Evolutionary conservation across 768 basidiomycete species (phyloP), one percentile per base, ranked within the genome.

Genomic region (Leccinum broughii): DNA sequence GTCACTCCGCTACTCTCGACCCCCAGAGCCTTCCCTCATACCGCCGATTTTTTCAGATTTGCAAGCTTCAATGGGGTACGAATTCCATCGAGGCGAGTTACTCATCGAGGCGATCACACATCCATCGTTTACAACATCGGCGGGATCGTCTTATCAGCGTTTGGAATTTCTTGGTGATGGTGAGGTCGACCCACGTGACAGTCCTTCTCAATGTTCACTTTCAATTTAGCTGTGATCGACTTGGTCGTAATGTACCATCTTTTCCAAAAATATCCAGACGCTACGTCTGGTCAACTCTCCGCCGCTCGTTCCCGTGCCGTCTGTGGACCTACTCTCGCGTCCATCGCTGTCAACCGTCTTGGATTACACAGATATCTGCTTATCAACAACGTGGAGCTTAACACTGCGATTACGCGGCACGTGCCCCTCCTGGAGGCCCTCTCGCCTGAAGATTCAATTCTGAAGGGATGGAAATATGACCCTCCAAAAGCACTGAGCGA

Each of bases 151-250:
- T 3, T 95, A 95, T 72, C 89, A 96, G 62, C 83, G 94, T 14
- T 76, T 95, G 11, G 94, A 96, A 66, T 95, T 93, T 66, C 80
- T 96, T 3, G 94, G 94, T 34, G 94, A 96, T 70, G 90, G 93
- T 93, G 70, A 75, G 85, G 20, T 59, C 51, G 8, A 35, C n/a
- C 26, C 51, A 20, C 3, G 50, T 1, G 10, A 48, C 20, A 49
- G 17, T 20, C 34, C 30, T n/a, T 60, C 34, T 30, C 17, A 35
- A 53, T 34, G 13, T 64, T 68, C 17, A 62, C 62, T 17, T 59
- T 44, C 20, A 62, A 17, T 60, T 24, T 65, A 92, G 90, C 89
- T 34, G 73, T 92, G 28, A 78, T 91, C 28, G 85, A 90, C 64
- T 72, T 92, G 28, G 89, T 87, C 48, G 84, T 93, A 41, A 81